A percentile compares a stretch with the other conserved stretches of the same genome.
These are phyloP conservation scores for Calamus simplicifolius DNA, from an alignment of 176 grass and related monocot genomes.

Conservation along the genomic window DNA sequence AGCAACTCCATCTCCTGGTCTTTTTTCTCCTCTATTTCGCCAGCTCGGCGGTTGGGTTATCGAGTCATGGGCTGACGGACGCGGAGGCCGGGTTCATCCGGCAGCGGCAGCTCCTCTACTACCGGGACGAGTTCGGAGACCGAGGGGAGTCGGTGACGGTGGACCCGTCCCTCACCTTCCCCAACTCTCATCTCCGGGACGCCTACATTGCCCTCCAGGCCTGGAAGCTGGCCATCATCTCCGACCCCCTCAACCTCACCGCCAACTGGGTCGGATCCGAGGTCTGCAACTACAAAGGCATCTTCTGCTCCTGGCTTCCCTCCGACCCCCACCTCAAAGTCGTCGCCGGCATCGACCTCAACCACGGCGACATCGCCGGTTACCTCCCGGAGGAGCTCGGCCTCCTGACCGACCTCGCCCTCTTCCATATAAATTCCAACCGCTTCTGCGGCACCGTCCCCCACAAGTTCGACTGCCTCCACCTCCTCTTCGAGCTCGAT, in stretches of 20 bases:
- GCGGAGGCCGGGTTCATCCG: constrained; percentile 23
- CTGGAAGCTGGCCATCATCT: constrained; percentile 87
- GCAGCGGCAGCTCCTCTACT: constrained; percentile 31
- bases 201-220: constrained; percentile 91
- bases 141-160: constrained; percentile 27
- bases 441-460: constrained; percentile 81
- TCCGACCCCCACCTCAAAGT: constrained; percentile 9
- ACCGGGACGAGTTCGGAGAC: constrained; percentile 26
- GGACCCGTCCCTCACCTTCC: constrained; percentile 54
- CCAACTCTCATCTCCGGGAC: constrained; percentile 47
- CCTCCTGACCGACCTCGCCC: constrained; percentile 62
- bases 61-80: constrained; percentile 23
- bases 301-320: constrained; percentile 62
- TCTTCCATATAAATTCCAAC: constrained; percentile 91
- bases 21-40: constrained; percentile 14
- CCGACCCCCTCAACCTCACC: constrained; percentile 69
- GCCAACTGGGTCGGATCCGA: constrained; percentile 55
- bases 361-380: constrained; percentile 87
- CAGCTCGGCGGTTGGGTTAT: constrained; percentile 14
- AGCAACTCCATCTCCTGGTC: constrained; percentile 12
- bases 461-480: constrained; percentile 35
- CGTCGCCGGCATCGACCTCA: constrained; percentile 81
- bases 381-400: constrained; percentile 82
- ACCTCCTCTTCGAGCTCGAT: constrained; percentile 74
- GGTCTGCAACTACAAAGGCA: constrained; percentile 73